These are phyloP conservation scores for Colletotrichum sp. DNA, from an alignment of 2,329 filamentous ascomycete genomes.

Conservation along the genomic window DNA sequence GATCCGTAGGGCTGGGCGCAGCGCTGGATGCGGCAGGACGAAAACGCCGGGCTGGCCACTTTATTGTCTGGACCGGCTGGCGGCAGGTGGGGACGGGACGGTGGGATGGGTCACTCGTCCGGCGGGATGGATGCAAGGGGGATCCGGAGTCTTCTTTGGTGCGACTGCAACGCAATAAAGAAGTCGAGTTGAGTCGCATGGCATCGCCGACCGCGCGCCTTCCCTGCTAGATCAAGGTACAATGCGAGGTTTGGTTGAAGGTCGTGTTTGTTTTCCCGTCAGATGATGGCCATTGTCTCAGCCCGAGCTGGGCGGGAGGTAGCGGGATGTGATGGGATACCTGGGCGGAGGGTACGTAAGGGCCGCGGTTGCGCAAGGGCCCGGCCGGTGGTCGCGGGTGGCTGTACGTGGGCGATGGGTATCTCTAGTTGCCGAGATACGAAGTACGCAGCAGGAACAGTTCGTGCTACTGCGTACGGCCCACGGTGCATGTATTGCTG, in stretches of 20 bases:
- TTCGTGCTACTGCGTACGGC: background rate
- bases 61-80: background rate
- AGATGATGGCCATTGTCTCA: slow-evolving; percentile 18
- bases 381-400: background rate
- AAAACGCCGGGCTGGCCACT: background rate
- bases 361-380: background rate
- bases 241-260: background rate
- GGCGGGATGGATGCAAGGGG: background rate
- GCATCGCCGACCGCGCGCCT: background rate
- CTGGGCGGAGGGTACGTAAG: background rate
- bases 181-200: background rate
- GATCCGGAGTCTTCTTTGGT: background rate
- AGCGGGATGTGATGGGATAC: background rate
- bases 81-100: background rate
- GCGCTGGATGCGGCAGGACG: background rate
- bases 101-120: background rate
- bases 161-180: background rate
- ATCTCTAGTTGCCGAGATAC: background rate
- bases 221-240: background rate
- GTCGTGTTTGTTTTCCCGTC: background rate
- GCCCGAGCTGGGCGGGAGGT: background rate
- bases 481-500: background rate
- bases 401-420: background rate
- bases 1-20: background rate
- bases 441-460: background rate